Conservation (phyloP, 495 filamentous ascomycete genomes). For the Daldinia childiae region DNA sequence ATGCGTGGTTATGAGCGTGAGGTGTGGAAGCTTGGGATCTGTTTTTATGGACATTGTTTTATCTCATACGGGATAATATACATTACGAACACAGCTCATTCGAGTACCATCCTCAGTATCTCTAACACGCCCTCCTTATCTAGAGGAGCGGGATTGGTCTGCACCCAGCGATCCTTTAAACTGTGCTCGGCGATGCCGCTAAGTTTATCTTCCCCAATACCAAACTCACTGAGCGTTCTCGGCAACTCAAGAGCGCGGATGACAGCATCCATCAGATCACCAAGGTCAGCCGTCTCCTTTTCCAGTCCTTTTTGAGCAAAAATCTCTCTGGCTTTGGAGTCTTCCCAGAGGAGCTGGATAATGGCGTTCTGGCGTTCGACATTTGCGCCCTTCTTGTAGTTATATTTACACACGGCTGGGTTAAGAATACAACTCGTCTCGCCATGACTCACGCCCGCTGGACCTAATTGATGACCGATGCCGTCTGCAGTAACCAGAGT, state of each 20-base stretch:
- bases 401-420: conserved; percentile 69
- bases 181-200: conserved; percentile 62
- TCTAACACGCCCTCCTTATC: conserved; percentile 39
- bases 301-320: conserved; percentile 52
- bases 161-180: conserved; percentile 59
- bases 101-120: conserved; percentile 43
- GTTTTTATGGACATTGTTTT: conserved; percentile 20
- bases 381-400: conserved; percentile 58
- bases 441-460: conserved; percentile 69
- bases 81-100: conserved; percentile 30
- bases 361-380: conserved; percentile 58
- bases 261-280: conserved; percentile 64
- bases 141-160: conserved; percentile 37
- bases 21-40: conserved; percentile 12
- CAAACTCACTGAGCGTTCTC: conserved; percentile 63
- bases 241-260: conserved; percentile 66
- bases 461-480: conserved; percentile 71
- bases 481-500: conserved; percentile 50
- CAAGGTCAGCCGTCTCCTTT: conserved; percentile 56
- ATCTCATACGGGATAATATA: conserved; percentile 7
- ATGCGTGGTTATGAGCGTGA: conserved; percentile 23
- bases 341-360: conserved; percentile 55
- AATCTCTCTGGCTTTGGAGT: conserved; percentile 51
- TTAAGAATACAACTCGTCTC: conserved; percentile 71
- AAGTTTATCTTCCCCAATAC: conserved; percentile 63